Evolutionary conservation across 2,329 filamentous ascomycete genomes (phyloP).

Genomic region (Ophiostoma fasciatum): DNA sequence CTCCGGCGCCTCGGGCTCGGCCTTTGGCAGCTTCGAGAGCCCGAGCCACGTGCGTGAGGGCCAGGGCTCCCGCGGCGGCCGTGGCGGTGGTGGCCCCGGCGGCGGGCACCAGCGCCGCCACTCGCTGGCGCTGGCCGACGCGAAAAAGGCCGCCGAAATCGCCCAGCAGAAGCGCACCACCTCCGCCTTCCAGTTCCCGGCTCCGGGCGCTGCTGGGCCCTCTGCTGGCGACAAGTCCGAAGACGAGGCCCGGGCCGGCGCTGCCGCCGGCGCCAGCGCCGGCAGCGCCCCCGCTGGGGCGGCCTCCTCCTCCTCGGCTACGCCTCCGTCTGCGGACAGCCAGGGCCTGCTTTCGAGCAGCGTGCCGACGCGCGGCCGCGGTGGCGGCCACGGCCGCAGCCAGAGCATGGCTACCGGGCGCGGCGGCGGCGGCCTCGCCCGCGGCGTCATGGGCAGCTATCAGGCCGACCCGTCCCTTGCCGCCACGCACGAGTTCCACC

Average conservation of each 20-base stretch:
- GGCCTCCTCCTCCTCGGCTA: background rate
- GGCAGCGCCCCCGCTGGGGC: no score
- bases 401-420: constrained; percentile 80
- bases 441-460: constrained; percentile 45
- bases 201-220: constrained; percentile 49
- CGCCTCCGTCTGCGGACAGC: no score
- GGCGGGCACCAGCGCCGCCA: constrained; percentile 86
- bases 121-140: constrained; percentile 85
- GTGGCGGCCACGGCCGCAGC: constrained; percentile 54
- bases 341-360: no score
- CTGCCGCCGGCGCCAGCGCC: constrained; percentile 17
- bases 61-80: constrained; percentile 37
- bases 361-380: constrained; percentile 40
- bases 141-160: constrained; percentile 92
- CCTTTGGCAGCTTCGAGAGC: constrained; percentile 66
- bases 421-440: constrained; percentile 49
- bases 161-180: constrained; percentile 95
- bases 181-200: constrained; percentile 87
- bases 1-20: constrained; percentile 67
- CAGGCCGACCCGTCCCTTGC: constrained; percentile 27
- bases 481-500: constrained; percentile 48
- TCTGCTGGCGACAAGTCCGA: constrained; percentile 42
- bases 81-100: constrained; percentile 38
- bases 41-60: constrained; percentile 49
- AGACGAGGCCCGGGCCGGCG: constrained; percentile 29